A percentile compares a stretch with the other conserved stretches of the same genome.
Conservation (phyloP, 139 green algal genomes). For the Marvania coccoides region DNA sequence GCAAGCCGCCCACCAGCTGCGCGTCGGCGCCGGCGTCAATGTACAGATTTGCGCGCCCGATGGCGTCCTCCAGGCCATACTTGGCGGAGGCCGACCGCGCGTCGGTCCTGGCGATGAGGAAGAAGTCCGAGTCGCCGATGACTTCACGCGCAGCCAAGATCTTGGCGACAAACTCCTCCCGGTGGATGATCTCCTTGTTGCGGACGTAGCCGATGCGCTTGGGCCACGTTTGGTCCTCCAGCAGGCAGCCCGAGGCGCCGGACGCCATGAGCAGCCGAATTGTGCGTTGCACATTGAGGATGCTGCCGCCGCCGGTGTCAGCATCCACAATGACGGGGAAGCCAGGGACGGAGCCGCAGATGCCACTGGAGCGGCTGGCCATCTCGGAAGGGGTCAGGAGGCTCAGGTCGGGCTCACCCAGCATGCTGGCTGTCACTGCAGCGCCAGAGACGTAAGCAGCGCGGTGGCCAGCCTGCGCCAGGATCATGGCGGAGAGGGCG, state of each 20-base stretch:
- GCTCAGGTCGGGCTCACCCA: constrained; percentile 70
- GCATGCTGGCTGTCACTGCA: constrained; percentile 52
- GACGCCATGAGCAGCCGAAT: constrained; percentile 68
- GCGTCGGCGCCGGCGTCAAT: constrained; percentile 66
- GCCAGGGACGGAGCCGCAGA: constrained; percentile 36
- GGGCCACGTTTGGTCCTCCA: constrained; percentile 75
- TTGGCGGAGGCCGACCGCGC: constrained; percentile 48
- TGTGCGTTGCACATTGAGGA: constrained; percentile 79
- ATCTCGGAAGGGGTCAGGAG: constrained; percentile 72
- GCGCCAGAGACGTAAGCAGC: constrained; percentile 40
- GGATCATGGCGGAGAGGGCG: constrained; percentile 50
- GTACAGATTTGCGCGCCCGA: constrained; percentile 61
- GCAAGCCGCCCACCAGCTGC: constrained; percentile 59
- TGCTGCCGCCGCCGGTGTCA: constrained; percentile 74
- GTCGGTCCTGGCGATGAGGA: constrained; percentile 70
- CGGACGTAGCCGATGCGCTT: constrained; percentile 56
- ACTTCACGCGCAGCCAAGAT: constrained; percentile 55
- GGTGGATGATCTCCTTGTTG: constrained; percentile 54
- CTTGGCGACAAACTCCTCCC: constrained; percentile 60
- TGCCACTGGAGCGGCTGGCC: constrained; percentile 49
- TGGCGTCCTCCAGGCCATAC: constrained; percentile 50
- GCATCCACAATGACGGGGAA: constrained; percentile 64
- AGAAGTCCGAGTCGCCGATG: constrained; percentile 73
- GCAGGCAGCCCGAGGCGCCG: constrained; percentile 61
- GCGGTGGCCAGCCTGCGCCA: constrained; percentile 43